phyloP scores from a whole-genome alignment of 345 rosid species.

The Zanthoxylum bungeanum region DNA sequence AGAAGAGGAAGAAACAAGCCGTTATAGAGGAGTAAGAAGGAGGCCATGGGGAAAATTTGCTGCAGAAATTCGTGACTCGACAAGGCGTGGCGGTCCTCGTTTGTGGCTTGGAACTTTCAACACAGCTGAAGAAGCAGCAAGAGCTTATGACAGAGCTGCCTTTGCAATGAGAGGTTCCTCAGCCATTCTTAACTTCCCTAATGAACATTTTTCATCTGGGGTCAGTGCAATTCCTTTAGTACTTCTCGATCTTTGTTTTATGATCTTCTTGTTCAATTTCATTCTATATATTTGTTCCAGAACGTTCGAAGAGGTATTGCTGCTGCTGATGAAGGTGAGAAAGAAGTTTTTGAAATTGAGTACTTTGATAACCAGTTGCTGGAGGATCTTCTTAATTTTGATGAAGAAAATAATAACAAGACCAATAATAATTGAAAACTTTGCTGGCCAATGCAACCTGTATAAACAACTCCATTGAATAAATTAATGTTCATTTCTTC shows the following conservation, averaged over 20 bases:
- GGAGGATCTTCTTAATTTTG: conserved; percentile 55
- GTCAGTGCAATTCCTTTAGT: conserved; percentile 7
- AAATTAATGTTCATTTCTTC: no score
- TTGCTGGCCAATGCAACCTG: neutral
- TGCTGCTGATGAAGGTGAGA: conserved; percentile 9
- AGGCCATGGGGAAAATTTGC: conserved; percentile 89
- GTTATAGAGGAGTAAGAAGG: conserved; percentile 59
- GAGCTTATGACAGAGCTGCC: conserved; percentile 82
- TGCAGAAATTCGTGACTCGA: conserved; percentile 83
- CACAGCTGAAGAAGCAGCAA: conserved; percentile 74
- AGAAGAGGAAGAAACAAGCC: conserved; percentile 23
- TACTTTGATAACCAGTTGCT: conserved; percentile 49
- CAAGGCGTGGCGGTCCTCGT: conserved; percentile 53
- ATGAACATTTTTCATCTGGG: conserved; percentile 38
- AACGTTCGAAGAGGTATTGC: conserved; percentile 1
- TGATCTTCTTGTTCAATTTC: neutral
- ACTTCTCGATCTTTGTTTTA: conserved; percentile 22
- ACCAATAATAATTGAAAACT: conserved; percentile 16
- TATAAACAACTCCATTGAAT: no score
- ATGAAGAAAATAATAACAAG: conserved; percentile 7
- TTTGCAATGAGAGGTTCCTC: conserved; percentile 57
- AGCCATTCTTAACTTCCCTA: conserved; percentile 77
- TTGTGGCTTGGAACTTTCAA: conserved; percentile 83
- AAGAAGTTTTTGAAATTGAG: conserved; percentile 48
- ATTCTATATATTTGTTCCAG: neutral